Evolutionary conservation across 352 stramenopile genomes (phyloP).

Genomic region (Globisporangium alternatum): DNA sequence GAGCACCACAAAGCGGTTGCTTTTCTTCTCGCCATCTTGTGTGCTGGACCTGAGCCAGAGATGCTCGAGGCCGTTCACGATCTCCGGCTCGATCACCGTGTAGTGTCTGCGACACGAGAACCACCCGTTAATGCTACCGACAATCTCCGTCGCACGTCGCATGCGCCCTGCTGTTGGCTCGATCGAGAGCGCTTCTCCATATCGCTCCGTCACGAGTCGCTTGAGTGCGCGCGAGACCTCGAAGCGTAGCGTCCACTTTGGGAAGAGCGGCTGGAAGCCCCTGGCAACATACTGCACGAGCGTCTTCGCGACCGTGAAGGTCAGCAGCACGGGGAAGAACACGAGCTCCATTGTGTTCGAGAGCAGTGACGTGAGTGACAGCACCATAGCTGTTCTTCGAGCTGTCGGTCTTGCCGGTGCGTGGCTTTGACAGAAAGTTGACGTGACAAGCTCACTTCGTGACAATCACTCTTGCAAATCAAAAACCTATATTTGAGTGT

Average conservation of each 20-base stretch:
- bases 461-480: too few species aligned
- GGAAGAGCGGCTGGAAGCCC: constrained; percentile 15
- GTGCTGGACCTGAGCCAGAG: constrained; percentile 16
- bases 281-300: constrained; percentile 2
- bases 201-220: constrained; percentile 19
- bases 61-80: constrained; percentile 21
- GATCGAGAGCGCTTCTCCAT: constrained; percentile 22
- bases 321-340: constrained; percentile 19
- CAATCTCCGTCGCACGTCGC: constrained; percentile 18
- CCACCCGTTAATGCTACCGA: constrained; percentile 24
- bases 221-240: constrained; percentile 31
- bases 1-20: constrained; percentile 12
- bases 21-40: neutral
- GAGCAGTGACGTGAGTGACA: neutral
- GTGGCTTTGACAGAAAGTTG: too few species aligned
- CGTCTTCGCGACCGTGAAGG: constrained; percentile 12
- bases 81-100: constrained; percentile 22
- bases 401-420: too few species aligned
- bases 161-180: constrained; percentile 13
- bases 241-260: constrained; percentile 43
- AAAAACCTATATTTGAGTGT: too few species aligned
- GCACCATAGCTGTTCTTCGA: too few species aligned
- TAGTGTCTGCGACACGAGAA: constrained; percentile 21
- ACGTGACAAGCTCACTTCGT: too few species aligned
- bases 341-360: constrained; percentile 11